Evolutionary conservation across 2,329 filamentous ascomycete genomes (phyloP).

Genomic region (Aspergillus transmontanensis): DNA sequence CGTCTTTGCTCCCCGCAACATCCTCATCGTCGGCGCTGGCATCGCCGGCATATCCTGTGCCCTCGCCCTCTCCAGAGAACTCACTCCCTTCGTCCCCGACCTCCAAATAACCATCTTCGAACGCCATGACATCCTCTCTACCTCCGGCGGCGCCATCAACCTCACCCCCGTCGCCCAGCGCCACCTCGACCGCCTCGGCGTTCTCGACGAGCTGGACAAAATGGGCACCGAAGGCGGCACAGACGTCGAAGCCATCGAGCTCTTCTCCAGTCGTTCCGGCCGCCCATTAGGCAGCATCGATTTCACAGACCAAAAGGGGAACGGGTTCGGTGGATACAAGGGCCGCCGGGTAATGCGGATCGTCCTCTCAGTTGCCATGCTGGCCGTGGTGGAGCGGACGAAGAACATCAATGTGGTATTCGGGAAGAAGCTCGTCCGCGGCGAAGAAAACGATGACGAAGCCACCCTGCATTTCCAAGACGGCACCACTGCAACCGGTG

Average conservation of each 20-base stretch:
- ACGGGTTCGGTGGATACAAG: constrained; percentile 44
- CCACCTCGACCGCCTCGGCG: constrained; percentile 45
- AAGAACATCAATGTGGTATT: constrained; percentile 44
- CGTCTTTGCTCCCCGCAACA: constrained; percentile 23
- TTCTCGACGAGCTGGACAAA: constrained; percentile 40
- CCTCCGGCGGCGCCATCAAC: constrained; percentile 49
- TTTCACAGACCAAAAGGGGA: constrained; percentile 39
- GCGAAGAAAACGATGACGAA: constrained; percentile 34
- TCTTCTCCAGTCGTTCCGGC: constrained; percentile 45
- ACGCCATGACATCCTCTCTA: constrained; percentile 43
- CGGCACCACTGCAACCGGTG: constrained; percentile 32
- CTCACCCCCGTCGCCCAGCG: constrained; percentile 48
- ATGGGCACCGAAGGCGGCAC: constrained; percentile 43
- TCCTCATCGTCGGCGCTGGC: constrained; percentile 38
- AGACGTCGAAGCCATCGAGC: constrained; percentile 44
- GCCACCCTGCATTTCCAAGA: constrained; percentile 44
- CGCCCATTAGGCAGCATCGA: constrained; percentile 40
- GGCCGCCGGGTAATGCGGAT: constrained; percentile 47
- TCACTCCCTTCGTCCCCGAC: constrained; percentile 35
- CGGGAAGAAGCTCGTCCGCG: constrained; percentile 43
- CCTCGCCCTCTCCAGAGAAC: constrained; percentile 34
- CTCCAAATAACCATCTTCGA: constrained; percentile 44
- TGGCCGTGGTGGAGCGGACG: constrained; percentile 39
- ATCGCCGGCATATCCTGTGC: constrained; percentile 39
- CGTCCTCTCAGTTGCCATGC: constrained; percentile 44